Evolutionary conservation across 140 eudicot species (phyloP).

Genomic region (Erigeron philadelphicus): DNA sequence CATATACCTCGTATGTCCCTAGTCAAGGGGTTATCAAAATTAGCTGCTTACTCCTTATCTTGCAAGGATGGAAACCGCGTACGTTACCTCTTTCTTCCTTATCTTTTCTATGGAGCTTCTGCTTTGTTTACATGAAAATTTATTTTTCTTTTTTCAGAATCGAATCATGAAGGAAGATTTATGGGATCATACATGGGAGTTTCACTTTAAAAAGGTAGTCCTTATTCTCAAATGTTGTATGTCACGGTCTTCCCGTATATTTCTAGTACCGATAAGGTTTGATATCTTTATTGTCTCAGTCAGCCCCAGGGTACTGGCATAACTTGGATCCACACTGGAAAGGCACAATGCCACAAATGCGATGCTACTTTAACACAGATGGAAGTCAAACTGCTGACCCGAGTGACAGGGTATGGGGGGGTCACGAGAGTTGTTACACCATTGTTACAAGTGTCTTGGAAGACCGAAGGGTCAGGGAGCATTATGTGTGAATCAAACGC

Average conservation of each 20-base stretch:
- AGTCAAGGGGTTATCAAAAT: conserved; percentile 53
- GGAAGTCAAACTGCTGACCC: conserved; percentile 76
- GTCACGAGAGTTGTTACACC: conserved; percentile 68
- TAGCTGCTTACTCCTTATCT: conserved; percentile 61
- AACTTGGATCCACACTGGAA: conserved; percentile 69
- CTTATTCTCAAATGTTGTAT: not conserved
- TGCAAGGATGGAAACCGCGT: conserved; percentile 72
- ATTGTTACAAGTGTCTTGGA: conserved; percentile 53
- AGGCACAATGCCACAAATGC: conserved; percentile 49
- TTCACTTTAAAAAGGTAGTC: conserved; percentile 63
- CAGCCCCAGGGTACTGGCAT: conserved; percentile 67
- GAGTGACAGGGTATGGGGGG: conserved; percentile 82
- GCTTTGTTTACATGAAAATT: not conserved
- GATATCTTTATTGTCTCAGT: conserved; percentile 25
- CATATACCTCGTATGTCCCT: conserved; percentile 71
- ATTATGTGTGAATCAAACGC: conserved; percentile 75
- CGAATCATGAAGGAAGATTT: conserved; percentile 72
- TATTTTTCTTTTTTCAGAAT: conserved; percentile 38
- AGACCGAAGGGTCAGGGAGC: conserved; percentile 60
- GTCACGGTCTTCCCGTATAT: not conserved
- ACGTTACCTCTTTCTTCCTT: conserved; percentile 13
- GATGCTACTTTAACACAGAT: conserved; percentile 72
- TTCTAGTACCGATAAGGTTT: not conserved
- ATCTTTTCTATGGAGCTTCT: not conserved
- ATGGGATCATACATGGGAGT: conserved; percentile 86